A percentile compares a stretch with the other conserved stretches of the same genome.
Evolutionary conservation across 805 yeast species (phyloP).

Genomic region (Saturnispora mendoncae): DNA sequence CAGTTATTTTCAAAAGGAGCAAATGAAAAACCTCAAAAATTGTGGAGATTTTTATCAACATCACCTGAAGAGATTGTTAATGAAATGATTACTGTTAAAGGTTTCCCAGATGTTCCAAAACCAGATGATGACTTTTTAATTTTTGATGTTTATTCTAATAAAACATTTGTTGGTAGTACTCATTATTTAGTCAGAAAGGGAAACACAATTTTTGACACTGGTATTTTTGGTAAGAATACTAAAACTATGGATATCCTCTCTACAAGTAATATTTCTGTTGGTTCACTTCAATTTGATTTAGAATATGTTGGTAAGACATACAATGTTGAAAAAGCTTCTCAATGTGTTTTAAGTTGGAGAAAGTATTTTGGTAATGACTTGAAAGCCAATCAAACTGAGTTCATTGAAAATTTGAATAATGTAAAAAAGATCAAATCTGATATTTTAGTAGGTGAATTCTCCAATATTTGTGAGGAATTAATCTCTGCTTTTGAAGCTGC

Average conservation of each 20-base stretch:
- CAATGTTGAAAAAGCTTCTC: conserved; percentile 50
- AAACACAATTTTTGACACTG: conserved; percentile 28
- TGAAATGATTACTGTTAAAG: conserved; percentile 58
- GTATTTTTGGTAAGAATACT: conserved; percentile 28
- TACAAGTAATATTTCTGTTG: conserved; percentile 36
- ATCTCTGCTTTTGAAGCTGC: conserved; percentile 26
- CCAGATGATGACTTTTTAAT: conserved; percentile 45
- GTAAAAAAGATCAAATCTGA: conserved; percentile 46
- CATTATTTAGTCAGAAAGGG: conserved; percentile 33
- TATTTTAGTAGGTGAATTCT: conserved; percentile 51
- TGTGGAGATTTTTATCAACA: conserved; percentile 70
- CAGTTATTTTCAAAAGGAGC: conserved; percentile 60
- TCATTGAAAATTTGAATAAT: conserved; percentile 38
- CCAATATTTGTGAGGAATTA: conserved; percentile 40
- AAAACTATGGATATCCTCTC: conserved; percentile 35
- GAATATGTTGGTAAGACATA: conserved; percentile 62
- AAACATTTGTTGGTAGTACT: conserved; percentile 52
- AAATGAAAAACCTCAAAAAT: conserved; percentile 40
- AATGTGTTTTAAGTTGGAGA: conserved; percentile 46
- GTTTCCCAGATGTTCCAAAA: conserved; percentile 31
- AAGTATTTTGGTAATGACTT: conserved; percentile 35
- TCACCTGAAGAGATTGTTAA: conserved; percentile 63
- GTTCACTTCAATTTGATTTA: conserved; percentile 41
- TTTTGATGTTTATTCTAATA: conserved; percentile 54
- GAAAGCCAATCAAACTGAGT: conserved; percentile 32